A percentile compares a stretch with the other conserved stretches of the same genome.
phyloP scores from a whole-genome alignment of 306 rosid genomes.

The Quercus variabilis region DNA sequence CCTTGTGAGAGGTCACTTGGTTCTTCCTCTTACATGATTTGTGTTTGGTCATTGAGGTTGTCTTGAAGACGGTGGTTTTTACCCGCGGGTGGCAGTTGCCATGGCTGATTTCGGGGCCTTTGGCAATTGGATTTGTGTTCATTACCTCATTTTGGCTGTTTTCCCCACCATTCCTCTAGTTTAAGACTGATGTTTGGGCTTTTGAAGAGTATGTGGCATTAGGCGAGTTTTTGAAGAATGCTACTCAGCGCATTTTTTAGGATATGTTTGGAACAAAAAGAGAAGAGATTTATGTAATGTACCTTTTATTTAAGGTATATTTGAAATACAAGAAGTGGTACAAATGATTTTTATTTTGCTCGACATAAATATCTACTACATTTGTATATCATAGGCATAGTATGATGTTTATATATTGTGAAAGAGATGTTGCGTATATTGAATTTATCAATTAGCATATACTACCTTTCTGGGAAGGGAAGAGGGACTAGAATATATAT shows the following conservation, averaged over 20 bases:
- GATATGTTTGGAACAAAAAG: too few species aligned
- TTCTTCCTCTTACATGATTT: constrained; percentile 66
- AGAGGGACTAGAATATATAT: too few species aligned
- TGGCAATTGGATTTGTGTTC: constrained; percentile 51
- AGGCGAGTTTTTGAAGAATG: constrained; percentile 30
- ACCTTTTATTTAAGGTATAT: too few species aligned
- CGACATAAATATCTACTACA: too few species aligned
- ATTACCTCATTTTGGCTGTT: constrained; percentile 57
- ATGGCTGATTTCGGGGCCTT: constrained; percentile 26
- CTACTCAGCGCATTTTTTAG: background rate
- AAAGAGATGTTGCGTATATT: too few species aligned
- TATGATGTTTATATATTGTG: too few species aligned
- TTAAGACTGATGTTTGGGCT: constrained; percentile 38
- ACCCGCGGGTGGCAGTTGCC: constrained; percentile 37
- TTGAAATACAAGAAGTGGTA: too few species aligned
- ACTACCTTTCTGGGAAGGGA: too few species aligned
- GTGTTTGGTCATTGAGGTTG: constrained; percentile 41
- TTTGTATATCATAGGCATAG: too few species aligned
- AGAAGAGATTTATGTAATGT: too few species aligned
- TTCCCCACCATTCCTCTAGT: constrained; percentile 52
- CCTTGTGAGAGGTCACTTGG: constrained; percentile 49
- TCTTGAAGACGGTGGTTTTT: constrained; percentile 38
- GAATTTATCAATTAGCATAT: too few species aligned
- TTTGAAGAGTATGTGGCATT: constrained; percentile 57
- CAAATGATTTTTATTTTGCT: too few species aligned